Base-by-base conservation (phyloP, 2,329 filamentous ascomycete genomes). In the Aspergillus texensis region DNA sequence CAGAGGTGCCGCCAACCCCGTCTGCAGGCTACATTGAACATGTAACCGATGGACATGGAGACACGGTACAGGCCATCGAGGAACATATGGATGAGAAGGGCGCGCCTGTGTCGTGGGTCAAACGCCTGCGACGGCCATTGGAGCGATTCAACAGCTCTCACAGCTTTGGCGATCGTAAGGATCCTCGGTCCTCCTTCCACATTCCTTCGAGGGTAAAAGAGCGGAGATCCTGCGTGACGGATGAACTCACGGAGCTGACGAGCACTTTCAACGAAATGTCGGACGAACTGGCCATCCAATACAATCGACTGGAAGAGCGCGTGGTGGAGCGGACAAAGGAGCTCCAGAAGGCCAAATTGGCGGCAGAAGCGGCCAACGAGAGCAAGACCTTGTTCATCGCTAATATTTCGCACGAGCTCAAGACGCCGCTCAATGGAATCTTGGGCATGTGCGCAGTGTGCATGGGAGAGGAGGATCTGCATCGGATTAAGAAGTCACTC, bases 341-440 rank as follows among this genome's bases (percentile, higher is more conserved):
- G 77, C 83, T 97, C 0, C 93, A 96, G 73, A 87, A 92, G 65
- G 96, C 91, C 80, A 97, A 97, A 76, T 92, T 93, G 79, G 92
- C 93, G 1, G 94, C 94, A 1, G 94, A 97, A 77, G 91, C 92
- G n/a, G 94, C 94, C 4, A 97, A 97, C 71, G 92, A 97, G 79
- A 96, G 92, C 83, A 97, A 97, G 80, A 97, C 94, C 0, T 80
- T 97, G 5, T 97, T 97, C 78, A 96, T 97, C 67, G 94, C 94
- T n/a, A 97, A 97, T 70, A 96, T 97, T 52, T 87, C 71, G 1
- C 84, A 89, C 68, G 87, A 97, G 76, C 84, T 97, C 30, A 96
- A 96, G 77, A 97, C 94, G 1, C 94, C 94, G 0, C 80, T 97
- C 14, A 97, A 97, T 74, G 94, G 93, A 3, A 97, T 97, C 61